phyloP scores from a whole-genome alignment of 768 basidiomycete species.

The Floccularia luteovirens region DNA sequence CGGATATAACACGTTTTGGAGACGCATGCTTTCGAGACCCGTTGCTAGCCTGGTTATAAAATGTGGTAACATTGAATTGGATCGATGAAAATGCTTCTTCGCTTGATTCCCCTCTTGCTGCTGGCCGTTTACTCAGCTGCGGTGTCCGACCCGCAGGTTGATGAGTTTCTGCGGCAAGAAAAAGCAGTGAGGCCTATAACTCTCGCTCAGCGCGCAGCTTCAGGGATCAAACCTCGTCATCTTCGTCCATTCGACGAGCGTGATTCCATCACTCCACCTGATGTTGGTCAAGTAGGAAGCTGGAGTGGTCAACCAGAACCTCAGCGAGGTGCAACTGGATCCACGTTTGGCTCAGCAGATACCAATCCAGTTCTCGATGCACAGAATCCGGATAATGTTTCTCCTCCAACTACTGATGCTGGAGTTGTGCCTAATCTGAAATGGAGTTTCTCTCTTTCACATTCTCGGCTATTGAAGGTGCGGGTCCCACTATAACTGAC shows the following conservation, averaged over 20 bases:
- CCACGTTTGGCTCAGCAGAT: slow-evolving; percentile 6
- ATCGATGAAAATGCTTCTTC: neutral
- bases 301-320: slow-evolving; percentile 6
- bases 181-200: slow-evolving; percentile 5
- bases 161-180: slow-evolving; percentile 1
- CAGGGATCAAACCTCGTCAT: slow-evolving; percentile 6
- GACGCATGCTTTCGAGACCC: no score
- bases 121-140: neutral
- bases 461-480: slow-evolving; percentile 6
- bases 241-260: slow-evolving; percentile 4
- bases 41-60: no score
- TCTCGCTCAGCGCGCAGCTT: slow-evolving; percentile 7
- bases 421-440: slow-evolving; percentile 8
- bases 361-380: slow-evolving; percentile 6
- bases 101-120: neutral
- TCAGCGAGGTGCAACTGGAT: slow-evolving; percentile 6
- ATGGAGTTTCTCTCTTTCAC: slow-evolving; percentile 9
- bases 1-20: no score
- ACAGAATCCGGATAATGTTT: slow-evolving; percentile 8
- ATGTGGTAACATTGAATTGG: no score
- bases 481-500: neutral
- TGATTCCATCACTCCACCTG: slow-evolving; percentile 7
- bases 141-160: slow-evolving; percentile 1
- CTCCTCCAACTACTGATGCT: slow-evolving; percentile 7
- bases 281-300: slow-evolving; percentile 6